phyloP scores from a whole-genome alignment of 108 stramenopile genomes.

The Pseudonitzschia delicatissima region DNA sequence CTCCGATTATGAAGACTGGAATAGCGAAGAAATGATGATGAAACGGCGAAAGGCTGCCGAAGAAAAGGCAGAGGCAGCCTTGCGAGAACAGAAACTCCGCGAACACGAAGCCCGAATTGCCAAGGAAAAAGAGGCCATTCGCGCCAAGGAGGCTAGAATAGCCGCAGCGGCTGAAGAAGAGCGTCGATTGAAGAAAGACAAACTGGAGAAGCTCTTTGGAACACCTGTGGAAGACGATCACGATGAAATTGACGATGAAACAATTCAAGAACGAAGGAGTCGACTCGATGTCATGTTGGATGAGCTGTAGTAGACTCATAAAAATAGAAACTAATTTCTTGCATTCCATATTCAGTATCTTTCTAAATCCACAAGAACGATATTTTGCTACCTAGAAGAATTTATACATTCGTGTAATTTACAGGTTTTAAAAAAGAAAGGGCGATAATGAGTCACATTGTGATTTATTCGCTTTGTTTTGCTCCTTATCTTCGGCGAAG shows the following conservation, averaged over 20 bases:
- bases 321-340: too few species aligned
- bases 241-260: conserved; percentile 33
- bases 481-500: background rate
- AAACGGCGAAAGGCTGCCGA: background rate
- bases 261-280: conserved; percentile 24
- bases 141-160: background rate
- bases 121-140: background rate
- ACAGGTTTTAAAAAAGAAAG: background rate
- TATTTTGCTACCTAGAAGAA: background rate
- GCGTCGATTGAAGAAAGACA: conserved; percentile 28
- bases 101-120: background rate
- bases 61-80: background rate
- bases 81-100: background rate
- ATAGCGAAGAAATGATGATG: background rate
- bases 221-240: conserved; percentile 43
- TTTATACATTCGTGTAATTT: too few species aligned
- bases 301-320: too few species aligned
- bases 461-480: too few species aligned
- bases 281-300: conserved; percentile 14
- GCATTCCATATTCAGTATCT: too few species aligned
- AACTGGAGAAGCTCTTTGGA: conserved; percentile 33
- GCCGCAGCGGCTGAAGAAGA: background rate
- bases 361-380: too few species aligned
- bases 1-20: background rate
- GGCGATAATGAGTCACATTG: too few species aligned